Base-by-base conservation (phyloP, 306 rosid species). In the Vigna nakashimae region DNA sequence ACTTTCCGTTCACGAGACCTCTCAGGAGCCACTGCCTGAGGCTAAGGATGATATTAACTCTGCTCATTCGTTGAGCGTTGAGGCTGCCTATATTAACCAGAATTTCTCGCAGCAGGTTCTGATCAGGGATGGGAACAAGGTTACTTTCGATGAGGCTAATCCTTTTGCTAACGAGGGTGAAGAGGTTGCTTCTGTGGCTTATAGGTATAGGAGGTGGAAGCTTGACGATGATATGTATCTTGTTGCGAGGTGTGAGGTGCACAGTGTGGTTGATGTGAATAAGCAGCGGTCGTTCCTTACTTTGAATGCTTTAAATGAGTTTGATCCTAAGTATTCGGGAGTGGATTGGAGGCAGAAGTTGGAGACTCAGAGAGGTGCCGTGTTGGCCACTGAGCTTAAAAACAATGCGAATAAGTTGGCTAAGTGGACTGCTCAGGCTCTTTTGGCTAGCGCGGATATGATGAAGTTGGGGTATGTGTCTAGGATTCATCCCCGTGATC, bases 301-400 rank as follows among this genome's bases (percentile, higher is more conserved):
- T 7, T 73, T 94, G 87, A 94, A 94, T 86, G 98, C 97, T 0
- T 83, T 94, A 17, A 94, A 92, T 73, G 97, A 92, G 68, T 94
- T 94, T 69, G 98, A 94, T 84, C 86, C 95, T 8, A 94, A 94
- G 72, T 94, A 94, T 82, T 94, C 98, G 0, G 97, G 97, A 14
- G 91, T 92, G 1, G 97, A 94, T 66, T 94, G 98, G 97, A 87
- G 98, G 69, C 98, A 90, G 93, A 92, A 94, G 83, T 81, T 94
- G 83, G 98, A 94, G 92, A 94, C 97, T 2, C 98, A 94, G 42
- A 86, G 98, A 82, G 97, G 97, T 71, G 98, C 98, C 7, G 98
- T 94, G 24, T 91, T 94, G 87, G 98, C 98, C 4, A 94, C 97
- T 13, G 98, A 94, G 85, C 88, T 94, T 18, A 94, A 94, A 95